Evolutionary conservation across 352 stramenopile species (phyloP).

Genomic region (Phytophthora quininea): DNA sequence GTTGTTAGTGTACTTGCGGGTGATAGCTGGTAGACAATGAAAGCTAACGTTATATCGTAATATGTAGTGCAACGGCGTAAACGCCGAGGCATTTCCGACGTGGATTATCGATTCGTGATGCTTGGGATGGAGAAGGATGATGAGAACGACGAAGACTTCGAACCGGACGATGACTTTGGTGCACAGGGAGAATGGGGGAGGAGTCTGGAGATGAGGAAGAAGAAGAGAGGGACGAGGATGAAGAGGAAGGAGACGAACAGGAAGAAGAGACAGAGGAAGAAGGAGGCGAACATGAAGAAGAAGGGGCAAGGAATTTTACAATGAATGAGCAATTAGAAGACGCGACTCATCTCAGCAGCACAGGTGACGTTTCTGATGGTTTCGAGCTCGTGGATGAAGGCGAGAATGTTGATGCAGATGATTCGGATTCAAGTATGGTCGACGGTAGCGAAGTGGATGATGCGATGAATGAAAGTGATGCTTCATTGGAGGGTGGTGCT

Average conservation of each 20-base stretch:
- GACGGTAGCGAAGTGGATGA: not conserved
- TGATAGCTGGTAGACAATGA: not conserved
- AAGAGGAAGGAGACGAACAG: not conserved
- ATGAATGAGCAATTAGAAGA: not conserved
- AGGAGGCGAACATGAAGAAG: not conserved
- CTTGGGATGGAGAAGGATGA: conserved; percentile 1
- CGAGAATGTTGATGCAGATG: not conserved
- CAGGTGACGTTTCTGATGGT: not conserved
- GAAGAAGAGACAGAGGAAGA: not conserved
- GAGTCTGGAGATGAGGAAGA: too few relatives aligned
- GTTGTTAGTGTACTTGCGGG: not conserved
- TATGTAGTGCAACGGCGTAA: not conserved
- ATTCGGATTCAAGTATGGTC: not conserved
- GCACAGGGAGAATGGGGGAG: too few relatives aligned
- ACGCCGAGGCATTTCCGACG: not conserved
- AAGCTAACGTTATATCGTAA: not conserved
- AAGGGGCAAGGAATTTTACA: not conserved
- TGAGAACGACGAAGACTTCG: not conserved
- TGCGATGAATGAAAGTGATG: not conserved
- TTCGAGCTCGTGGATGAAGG: not conserved
- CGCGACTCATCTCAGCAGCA: not conserved
- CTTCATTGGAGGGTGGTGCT: not conserved
- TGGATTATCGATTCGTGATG: conserved; percentile 2
- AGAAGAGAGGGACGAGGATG: not conserved
- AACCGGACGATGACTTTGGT: not conserved